phyloP scores from a whole-genome alignment of 2,329 filamentous ascomycete genomes.

The Colletotrichum sp. region DNA sequence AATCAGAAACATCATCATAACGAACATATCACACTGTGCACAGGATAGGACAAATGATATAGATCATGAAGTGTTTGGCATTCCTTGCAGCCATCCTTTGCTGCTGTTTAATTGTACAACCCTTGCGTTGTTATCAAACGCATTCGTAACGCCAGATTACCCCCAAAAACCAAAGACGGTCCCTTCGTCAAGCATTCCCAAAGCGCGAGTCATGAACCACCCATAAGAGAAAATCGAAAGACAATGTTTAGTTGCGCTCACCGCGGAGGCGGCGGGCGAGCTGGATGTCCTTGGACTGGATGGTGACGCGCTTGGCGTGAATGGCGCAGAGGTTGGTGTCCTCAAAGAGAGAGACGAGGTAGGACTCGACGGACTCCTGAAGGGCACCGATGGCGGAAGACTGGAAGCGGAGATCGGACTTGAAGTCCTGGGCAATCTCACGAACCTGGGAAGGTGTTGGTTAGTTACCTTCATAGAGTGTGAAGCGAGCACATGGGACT shows the following conservation, averaged over 20 bases:
- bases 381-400: slow-evolving; percentile 96
- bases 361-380: slow-evolving; percentile 98
- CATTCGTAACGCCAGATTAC: slow-evolving; percentile 51
- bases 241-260: slow-evolving; percentile 76
- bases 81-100: slow-evolving; percentile 33
- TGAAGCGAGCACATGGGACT: slow-evolving; percentile 29
- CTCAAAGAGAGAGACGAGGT: slow-evolving; percentile 97
- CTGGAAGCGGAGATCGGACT: slow-evolving; percentile 96
- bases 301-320: slow-evolving; percentile 99
- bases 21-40: not conserved
- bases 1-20: not conserved
- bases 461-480: not conserved
- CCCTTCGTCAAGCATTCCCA: slow-evolving; percentile 45
- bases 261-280: slow-evolving; percentile 94
- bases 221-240: slow-evolving; percentile 31
- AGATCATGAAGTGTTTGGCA: slow-evolving; percentile 40
- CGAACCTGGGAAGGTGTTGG: slow-evolving; percentile 62
- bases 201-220: slow-evolving; percentile 45
- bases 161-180: slow-evolving; percentile 32
- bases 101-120: slow-evolving; percentile 50
- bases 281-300: slow-evolving; percentile 97
- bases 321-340: slow-evolving; percentile 99
- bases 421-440: slow-evolving; percentile 96
- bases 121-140: slow-evolving; percentile 43
- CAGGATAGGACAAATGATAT: not conserved